Evolutionary conservation across 441 rosid species (phyloP).

Genomic region (Populus hybrid): DNA sequence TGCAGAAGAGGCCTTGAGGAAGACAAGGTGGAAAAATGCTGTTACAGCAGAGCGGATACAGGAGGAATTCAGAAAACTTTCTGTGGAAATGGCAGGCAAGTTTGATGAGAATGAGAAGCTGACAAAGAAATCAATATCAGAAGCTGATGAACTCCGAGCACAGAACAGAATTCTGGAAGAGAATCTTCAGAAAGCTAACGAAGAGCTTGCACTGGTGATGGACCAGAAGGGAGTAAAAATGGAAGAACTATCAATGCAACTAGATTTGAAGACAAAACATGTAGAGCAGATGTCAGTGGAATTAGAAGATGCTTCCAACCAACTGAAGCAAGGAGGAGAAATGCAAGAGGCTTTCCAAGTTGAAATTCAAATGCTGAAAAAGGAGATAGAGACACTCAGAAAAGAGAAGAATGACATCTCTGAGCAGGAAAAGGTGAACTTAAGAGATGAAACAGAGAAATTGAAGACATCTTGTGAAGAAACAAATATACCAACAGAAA

Average conservation of each 20-base stretch:
- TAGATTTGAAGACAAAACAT: slow-evolving; percentile 40
- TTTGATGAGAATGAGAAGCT: slow-evolving; percentile 68
- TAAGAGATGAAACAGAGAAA: slow-evolving; percentile 34
- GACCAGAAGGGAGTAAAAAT: slow-evolving; percentile 43
- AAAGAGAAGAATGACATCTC: slow-evolving; percentile 25
- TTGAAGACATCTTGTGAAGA: slow-evolving; percentile 37
- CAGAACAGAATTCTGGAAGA: slow-evolving; percentile 60
- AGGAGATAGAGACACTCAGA: slow-evolving; percentile 38
- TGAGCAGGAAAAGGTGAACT: slow-evolving; percentile 26
- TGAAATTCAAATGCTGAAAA: slow-evolving; percentile 40
- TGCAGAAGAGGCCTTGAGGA: slow-evolving; percentile 75
- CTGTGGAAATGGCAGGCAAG: slow-evolving; percentile 67
- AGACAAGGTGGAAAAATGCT: slow-evolving; percentile 65
- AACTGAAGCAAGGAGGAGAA: slow-evolving; percentile 57
- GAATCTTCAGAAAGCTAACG: slow-evolving; percentile 44
- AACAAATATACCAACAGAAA: slow-evolving; percentile 40
- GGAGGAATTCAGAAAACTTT: slow-evolving; percentile 67
- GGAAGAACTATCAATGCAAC: slow-evolving; percentile 38
- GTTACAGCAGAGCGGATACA: slow-evolving; percentile 66
- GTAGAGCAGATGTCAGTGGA: slow-evolving; percentile 43
- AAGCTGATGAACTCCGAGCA: slow-evolving; percentile 52
- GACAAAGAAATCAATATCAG: slow-evolving; percentile 50
- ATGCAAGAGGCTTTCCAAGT: slow-evolving; percentile 37
- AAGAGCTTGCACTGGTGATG: slow-evolving; percentile 43
- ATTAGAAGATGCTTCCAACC: slow-evolving; percentile 40